These are phyloP conservation scores for Marsdenia floribunda DNA, from an alignment of 257 asterid genomes.

Conservation along the genomic window DNA sequence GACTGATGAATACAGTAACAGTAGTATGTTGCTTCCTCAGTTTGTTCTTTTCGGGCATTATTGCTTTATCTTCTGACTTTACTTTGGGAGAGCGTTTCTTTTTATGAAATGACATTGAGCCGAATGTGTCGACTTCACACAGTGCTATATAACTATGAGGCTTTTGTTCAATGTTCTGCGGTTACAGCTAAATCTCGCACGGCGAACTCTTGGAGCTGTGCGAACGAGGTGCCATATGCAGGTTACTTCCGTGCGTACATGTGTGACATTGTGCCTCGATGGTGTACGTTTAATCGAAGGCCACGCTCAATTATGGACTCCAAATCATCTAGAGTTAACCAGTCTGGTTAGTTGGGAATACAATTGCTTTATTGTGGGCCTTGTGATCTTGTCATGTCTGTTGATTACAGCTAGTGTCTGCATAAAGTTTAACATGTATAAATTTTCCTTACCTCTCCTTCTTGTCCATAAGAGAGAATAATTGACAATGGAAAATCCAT, in stretches of 20 bases:
- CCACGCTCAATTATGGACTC: conserved; percentile 1
- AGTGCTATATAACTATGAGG: too few species aligned
- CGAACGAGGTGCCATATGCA: background rate
- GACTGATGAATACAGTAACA: background rate
- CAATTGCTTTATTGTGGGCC: conserved; percentile 17
- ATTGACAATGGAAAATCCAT: background rate
- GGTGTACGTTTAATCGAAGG: background rate
- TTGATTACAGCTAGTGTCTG: background rate
- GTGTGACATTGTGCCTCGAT: background rate
- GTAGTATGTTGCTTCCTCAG: background rate
- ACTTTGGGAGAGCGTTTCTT: background rate
- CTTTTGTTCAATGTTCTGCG: background rate
- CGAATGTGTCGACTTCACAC: background rate
- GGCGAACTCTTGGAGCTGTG: conserved; percentile 9
- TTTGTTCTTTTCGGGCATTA: background rate
- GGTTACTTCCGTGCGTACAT: background rate
- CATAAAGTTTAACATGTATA: background rate
- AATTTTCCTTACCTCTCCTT: background rate
- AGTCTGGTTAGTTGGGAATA: background rate
- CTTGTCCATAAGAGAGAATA: background rate
- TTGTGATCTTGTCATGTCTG: conserved; percentile 12
- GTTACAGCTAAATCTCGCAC: background rate
- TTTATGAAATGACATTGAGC: background rate
- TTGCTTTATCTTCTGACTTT: background rate
- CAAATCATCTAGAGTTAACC: background rate